phyloP scores from a whole-genome alignment of 2,329 filamentous ascomycete genomes.

The Trichoderma sp. region DNA sequence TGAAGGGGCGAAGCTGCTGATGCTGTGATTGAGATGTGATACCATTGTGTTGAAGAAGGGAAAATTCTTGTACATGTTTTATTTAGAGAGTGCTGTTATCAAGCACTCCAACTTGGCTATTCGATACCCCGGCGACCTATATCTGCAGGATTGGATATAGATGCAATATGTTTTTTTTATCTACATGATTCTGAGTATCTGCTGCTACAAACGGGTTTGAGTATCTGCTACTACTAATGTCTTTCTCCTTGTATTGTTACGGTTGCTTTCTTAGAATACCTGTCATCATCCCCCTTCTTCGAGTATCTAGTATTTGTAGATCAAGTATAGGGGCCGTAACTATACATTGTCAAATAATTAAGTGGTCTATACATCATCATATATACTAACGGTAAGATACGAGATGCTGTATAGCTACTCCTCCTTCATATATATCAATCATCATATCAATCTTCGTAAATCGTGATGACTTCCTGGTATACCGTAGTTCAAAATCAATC shows the following conservation, averaged over 20 bases:
- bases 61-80: background rate
- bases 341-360: background rate
- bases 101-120: background rate
- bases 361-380: too few relatives aligned
- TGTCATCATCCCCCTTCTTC: too few relatives aligned
- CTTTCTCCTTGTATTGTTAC: background rate
- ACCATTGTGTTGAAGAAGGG: background rate
- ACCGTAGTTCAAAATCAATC: background rate
- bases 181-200: background rate
- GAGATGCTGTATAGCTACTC: too few relatives aligned
- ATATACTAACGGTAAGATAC: too few relatives aligned
- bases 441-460: background rate
- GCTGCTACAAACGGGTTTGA: background rate
- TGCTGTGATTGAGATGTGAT: slow-evolving; percentile 22
- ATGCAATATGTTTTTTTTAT: background rate
- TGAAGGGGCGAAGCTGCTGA: slow-evolving; percentile 40
- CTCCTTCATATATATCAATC: background rate
- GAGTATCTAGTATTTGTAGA: too few relatives aligned
- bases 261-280: too few relatives aligned
- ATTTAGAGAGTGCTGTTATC: background rate
- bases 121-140: background rate
- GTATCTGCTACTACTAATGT: background rate
- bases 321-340: too few relatives aligned
- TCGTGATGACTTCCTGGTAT: background rate
- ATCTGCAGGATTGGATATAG: background rate